Evolutionary conservation across 805 yeast genomes (phyloP).

Genomic region (Pichia thaimueangensis): DNA sequence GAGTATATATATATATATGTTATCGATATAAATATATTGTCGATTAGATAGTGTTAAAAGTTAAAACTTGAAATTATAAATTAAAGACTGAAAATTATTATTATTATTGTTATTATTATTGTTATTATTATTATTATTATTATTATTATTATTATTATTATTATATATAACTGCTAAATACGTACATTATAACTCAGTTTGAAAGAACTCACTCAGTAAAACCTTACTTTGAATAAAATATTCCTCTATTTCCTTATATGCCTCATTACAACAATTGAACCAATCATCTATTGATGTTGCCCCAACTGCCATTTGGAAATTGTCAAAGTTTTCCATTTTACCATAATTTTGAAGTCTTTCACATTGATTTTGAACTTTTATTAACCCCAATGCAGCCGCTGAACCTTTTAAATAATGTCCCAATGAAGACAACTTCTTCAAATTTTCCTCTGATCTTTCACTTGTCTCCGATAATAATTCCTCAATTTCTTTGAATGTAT

Average conservation of each 20-base stretch:
- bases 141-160: too few relatives aligned
- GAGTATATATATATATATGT: too few relatives aligned
- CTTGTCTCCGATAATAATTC: constrained; percentile 33
- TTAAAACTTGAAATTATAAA: too few relatives aligned
- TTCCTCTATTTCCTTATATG: constrained; percentile 43
- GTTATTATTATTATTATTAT: background rate
- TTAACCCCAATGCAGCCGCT: constrained; percentile 88
- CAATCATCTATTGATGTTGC: constrained; percentile 30
- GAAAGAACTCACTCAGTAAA: constrained; percentile 49
- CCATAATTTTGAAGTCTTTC: constrained; percentile 93
- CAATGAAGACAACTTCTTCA: constrained; percentile 58
- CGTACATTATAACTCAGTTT: constrained; percentile 8
- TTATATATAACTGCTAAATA: too few relatives aligned
- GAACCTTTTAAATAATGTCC: constrained; percentile 96
- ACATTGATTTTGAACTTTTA: constrained; percentile 77
- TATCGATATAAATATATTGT: too few relatives aligned
- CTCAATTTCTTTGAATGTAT: constrained; percentile 70
- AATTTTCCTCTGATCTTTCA: constrained; percentile 31
- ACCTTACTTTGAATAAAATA: constrained; percentile 45
- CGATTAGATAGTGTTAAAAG: too few relatives aligned
- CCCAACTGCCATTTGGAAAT: constrained; percentile 21
- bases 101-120: too few relatives aligned
- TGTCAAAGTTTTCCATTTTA: constrained; percentile 33
- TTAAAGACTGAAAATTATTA: too few relatives aligned
- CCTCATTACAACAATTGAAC: constrained; percentile 43